Base-by-base conservation (phyloP, 2,329 filamentous ascomycete genomes). In the Aspergillus brunneoviolaceus region DNA sequence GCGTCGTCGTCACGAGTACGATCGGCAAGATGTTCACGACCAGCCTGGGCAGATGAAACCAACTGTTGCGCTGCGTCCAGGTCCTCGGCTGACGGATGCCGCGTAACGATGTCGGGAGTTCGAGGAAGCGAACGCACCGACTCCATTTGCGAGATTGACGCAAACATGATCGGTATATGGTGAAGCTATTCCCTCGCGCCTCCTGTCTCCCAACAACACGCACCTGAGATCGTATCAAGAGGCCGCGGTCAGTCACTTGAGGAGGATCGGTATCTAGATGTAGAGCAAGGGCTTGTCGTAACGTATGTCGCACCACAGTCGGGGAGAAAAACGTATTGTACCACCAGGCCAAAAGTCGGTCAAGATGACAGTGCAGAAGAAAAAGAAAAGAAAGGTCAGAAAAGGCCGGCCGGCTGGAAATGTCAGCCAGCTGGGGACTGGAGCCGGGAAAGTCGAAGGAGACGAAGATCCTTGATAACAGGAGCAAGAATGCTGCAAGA, bases 51-150 rank as follows among this genome's bases (percentile, higher is more conserved):
- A 5, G 79, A 81, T 5, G 79, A 80, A 51, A 80, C 76, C 60
- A 80, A 68, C 69, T 81, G 79, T 67, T 79, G 79, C 57, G 79
- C 79, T 60, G 79, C 78, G 65, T 80, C 79, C 49, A 80, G 65
- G 63, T 81, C 78, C 68, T 80, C 78, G 27, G 78, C 78, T 4
- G 78, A 80, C 3, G 77, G 78, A 60, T 80, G 76, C 63, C 76
- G 75, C 68, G 73, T 67, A 55, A 75, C 62, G 64, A 67, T 71
- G 59, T 70, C 65, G 21, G 69, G 61, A 53, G 68, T 70, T 49
- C 66, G 67, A 53, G 73, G 67, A 33, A 73, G 63, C 63, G 74
- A 72, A 63, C 68, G 68, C 66, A 70, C 64, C 60, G 72, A 64
- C 66, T 76, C 74, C 73, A 76, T 76, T 66, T 72, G 70, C 57